Evolutionary conservation across 345 rosid genomes (phyloP), one percentile per base, ranked within the genome.

Genomic region (Durio zibethinus): DNA sequence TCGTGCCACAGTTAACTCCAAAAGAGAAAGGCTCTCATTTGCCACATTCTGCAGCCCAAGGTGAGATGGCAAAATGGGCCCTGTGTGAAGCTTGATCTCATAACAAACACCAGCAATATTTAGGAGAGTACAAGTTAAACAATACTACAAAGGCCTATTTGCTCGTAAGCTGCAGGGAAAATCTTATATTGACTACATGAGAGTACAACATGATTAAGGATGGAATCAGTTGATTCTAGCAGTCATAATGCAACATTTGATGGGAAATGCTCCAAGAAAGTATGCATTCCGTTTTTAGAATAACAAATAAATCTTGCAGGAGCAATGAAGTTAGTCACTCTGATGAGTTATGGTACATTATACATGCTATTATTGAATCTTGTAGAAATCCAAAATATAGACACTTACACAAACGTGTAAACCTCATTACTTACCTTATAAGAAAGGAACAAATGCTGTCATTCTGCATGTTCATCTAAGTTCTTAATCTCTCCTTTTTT

Each of bases 71-170:
- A 73, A 78, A n/a, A 72, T 88, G 11, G 83, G 84, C 33, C 88
- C 93, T 2, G 88, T 90, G 6, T 27, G 68, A 21, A 84, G 90
- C 77, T 82, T 86, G 72, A 80, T 85, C 40, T 78, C 82, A 2
- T 33, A 54, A 38, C 48, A 78, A 31, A 79, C 69, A 31, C 86
- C 81, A 11, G 64, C 86, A 36, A 7, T 62, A 76, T 83, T 80
- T 45, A 74, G 20, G 53, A 75, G 60, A 64, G 21, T 77, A 5
- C 7, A 27, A 6, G 45, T 31, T 14, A 10, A 53, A 45, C 79
- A 83, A 2, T 83, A 35, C 43, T 53, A 35, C 21, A 47, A 56
- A 42, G 67, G 72, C 11, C 47, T 70, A n/a, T 75, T 80, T 56
- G 56, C 80, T 35, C 80, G 78, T 3, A 21, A 74, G 38, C 81